Evolutionary conservation across 352 stramenopile species (phyloP).

Genomic region (Paralagenidium karlingii): DNA sequence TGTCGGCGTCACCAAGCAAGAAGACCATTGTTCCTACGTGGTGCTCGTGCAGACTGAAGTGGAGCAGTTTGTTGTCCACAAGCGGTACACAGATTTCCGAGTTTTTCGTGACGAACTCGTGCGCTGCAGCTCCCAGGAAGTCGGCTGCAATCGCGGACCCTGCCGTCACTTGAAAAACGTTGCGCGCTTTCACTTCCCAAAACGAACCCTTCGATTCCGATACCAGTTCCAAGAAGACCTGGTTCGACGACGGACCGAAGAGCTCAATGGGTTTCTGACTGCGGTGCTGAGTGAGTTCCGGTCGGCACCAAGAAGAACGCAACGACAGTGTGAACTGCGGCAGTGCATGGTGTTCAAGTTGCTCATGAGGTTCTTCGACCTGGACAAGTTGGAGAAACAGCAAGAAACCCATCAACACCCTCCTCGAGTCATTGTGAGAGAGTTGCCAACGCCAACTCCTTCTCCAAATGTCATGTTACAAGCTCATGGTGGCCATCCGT

Average conservation of each 20-base stretch:
- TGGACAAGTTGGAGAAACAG: too few relatives aligned
- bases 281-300: slow-evolving; percentile 35
- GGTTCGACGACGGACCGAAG: slow-evolving; percentile 15
- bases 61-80: slow-evolving; percentile 42
- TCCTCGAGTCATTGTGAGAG: too few relatives aligned
- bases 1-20: slow-evolving; percentile 18
- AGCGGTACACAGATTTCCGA: slow-evolving; percentile 64
- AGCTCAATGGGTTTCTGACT: slow-evolving; percentile 42
- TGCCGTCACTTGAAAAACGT: slow-evolving; percentile 29
- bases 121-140: slow-evolving; percentile 5
- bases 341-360: slow-evolving; percentile 25
- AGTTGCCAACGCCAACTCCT: background rate
- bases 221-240: slow-evolving; percentile 12
- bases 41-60: slow-evolving; percentile 38
- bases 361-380: slow-evolving; percentile 36
- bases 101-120: slow-evolving; percentile 37
- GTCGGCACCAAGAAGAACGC: slow-evolving; percentile 19
- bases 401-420: background rate
- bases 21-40: slow-evolving; percentile 33
- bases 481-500: too few relatives aligned
- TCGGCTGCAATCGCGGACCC: slow-evolving; percentile 21
- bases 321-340: slow-evolving; percentile 39
- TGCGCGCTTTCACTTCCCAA: slow-evolving; percentile 33
- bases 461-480: too few relatives aligned
- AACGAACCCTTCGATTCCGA: slow-evolving; percentile 17